Evolutionary conservation across 257 asterid species (phyloP).

Genomic region (Solanum phureja): DNA sequence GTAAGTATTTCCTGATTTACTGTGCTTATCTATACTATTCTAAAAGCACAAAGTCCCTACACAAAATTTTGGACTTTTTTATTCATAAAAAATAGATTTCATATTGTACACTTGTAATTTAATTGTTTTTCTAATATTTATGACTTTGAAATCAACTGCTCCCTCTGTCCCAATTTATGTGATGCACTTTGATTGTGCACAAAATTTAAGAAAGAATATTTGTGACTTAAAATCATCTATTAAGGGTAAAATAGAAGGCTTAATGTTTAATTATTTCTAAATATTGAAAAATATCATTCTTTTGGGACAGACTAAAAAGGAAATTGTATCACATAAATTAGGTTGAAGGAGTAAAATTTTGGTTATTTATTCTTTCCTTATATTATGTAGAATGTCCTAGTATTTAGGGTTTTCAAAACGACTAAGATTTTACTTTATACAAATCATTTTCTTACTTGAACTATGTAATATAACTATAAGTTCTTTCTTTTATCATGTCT

Average conservation of each 20-base stretch:
- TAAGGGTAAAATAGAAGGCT: not conserved
- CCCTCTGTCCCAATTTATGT: not conserved
- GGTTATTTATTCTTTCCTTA: not conserved
- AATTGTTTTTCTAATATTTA: not conserved
- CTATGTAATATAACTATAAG: not conserved
- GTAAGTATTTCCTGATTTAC: slow-evolving; percentile 27
- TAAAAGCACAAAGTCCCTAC: not conserved
- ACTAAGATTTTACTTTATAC: not conserved
- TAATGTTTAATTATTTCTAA: not conserved
- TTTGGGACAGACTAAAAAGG: not conserved
- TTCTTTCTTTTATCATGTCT: not conserved
- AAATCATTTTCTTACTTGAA: not conserved
- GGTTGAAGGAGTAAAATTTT: not conserved
- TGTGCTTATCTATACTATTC: not conserved
- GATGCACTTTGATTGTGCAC: not conserved
- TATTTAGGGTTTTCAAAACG: not conserved
- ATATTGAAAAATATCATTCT: not conserved
- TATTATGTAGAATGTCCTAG: not conserved
- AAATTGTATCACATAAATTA: not conserved
- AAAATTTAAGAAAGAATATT: not conserved
- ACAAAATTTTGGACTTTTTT: not conserved
- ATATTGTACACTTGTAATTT: not conserved
- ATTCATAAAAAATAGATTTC: not conserved
- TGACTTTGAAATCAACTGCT: not conserved
- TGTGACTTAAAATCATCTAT: not conserved